A percentile compares a stretch with the other conserved stretches of the same genome.
Conservation (phyloP, 805 yeast genomes). For the Yamadazyma nakazawae region DNA sequence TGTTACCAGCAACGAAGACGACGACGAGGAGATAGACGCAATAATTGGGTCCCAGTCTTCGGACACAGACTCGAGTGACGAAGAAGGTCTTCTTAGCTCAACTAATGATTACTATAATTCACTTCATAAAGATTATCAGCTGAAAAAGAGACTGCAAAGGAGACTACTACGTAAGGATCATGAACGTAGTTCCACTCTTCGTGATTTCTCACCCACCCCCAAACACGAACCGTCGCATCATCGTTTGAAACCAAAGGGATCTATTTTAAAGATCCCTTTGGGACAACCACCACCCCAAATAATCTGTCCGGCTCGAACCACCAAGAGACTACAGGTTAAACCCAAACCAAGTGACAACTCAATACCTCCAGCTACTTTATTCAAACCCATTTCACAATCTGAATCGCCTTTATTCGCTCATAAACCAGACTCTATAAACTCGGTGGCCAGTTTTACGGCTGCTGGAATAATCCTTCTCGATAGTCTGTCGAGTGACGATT, state of each 20-base stretch:
- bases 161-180: not conserved
- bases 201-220: slow-evolving; percentile 29
- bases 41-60: slow-evolving; percentile 9
- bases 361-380: not conserved
- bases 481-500: not conserved
- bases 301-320: not conserved
- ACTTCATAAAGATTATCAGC: slow-evolving; percentile 14
- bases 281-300: not conserved
- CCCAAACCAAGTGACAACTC: not conserved
- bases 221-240: slow-evolving; percentile 44
- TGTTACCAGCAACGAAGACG: not conserved
- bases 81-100: slow-evolving; percentile 6
- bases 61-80: slow-evolving; percentile 10
- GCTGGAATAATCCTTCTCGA: slow-evolving; percentile 4
- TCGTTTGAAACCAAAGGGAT: slow-evolving; percentile 36
- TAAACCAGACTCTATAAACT: not conserved
- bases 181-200: slow-evolving; percentile 1
- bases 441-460: slow-evolving; percentile 1
- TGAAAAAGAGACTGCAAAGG: slow-evolving; percentile 13
- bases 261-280: slow-evolving; percentile 31
- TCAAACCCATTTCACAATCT: not conserved
- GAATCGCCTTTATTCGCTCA: not conserved
- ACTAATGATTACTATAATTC: slow-evolving; percentile 16
- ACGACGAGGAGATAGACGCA: slow-evolving; percentile 14
- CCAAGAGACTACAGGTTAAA: not conserved